phyloP scores from a whole-genome alignment of 805 yeast genomes.

The Isabelozyma heimii region DNA sequence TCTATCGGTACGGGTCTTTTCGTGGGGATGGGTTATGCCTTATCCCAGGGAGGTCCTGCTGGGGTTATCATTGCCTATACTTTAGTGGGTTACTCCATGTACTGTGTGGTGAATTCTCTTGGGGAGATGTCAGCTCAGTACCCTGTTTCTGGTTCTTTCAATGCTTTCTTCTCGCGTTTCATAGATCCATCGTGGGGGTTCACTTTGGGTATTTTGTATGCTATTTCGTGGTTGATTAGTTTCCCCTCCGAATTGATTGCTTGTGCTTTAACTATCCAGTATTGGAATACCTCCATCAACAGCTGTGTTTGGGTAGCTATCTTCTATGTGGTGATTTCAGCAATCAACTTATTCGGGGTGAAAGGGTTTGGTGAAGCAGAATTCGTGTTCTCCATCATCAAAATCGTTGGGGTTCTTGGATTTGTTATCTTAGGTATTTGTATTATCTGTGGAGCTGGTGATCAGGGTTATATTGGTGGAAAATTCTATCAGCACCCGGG shows the following conservation, averaged over 20 bases:
- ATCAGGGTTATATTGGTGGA: constrained; percentile 31
- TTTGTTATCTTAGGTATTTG: constrained; percentile 35
- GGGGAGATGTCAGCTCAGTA: constrained; percentile 60
- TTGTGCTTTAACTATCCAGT: constrained; percentile 34
- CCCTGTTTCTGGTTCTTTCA: constrained; percentile 40
- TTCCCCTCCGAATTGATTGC: constrained; percentile 38
- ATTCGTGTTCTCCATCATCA: constrained; percentile 26
- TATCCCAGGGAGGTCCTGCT: constrained; percentile 36
- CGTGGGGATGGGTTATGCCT: constrained; percentile 45
- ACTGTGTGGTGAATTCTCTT: constrained; percentile 57
- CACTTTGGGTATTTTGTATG: constrained; percentile 39
- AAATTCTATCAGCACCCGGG: constrained; percentile 31
- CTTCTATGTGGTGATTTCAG: constrained; percentile 26
- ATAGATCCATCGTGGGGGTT: constrained; percentile 40
- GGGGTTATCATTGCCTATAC: constrained; percentile 53
- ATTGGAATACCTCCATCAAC: constrained; percentile 32
- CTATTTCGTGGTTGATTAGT: constrained; percentile 37
- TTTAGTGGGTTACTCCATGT: constrained; percentile 56
- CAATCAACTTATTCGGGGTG: constrained; percentile 33
- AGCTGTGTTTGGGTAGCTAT: constrained; percentile 38
- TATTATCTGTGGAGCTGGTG: constrained; percentile 39
- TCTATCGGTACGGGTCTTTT: constrained; percentile 66
- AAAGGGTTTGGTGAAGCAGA: constrained; percentile 40
- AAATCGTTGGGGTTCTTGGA: constrained; percentile 34
- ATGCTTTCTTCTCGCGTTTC: constrained; percentile 36